Base-by-base conservation (phyloP, 2,329 filamentous ascomycete species). In the Triangularia verruculosa region DNA sequence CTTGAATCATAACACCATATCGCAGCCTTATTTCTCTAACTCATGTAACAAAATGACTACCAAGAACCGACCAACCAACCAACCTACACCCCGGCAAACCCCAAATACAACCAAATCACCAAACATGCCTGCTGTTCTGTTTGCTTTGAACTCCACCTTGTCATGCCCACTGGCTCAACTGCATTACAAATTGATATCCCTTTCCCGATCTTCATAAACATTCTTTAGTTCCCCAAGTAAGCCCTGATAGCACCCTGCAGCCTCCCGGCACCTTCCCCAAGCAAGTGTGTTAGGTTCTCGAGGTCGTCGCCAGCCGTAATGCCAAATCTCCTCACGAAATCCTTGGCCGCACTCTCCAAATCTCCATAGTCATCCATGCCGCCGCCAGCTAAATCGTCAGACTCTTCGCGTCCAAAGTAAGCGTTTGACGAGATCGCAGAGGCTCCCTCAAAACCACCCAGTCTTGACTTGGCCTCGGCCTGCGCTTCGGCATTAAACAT, bases 281-380 rank as follows among this genome's bases (percentile, higher is more conserved):
- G 80, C 67, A 92, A 84, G 70, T 88, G 87, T 24, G 89, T 90
- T 70, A 98, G 77, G 76, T 97, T 97, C 77, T 99, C 95, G 62
- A 99, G 79, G 76, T 99, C 95, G 74, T 99, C 95, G 62, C 93
- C 93, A 24, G 95, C 94, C 3, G 94, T 98, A 70, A 97, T 91
- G 57, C 95, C 95, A 74, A 98, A 97, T 74, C 91, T 93, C 73
- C 95, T 88, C 30, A 98, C 89, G 78, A 98, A 96, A 77, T 99
- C 95, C 80, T 95, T 97, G 64, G 95, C 95, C 0, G 93, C 93
- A n/a, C 82, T 84, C 79, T 99, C 95, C 64, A 99, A 80, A 72
- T 97, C 93, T 55, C 93, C 93, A 69, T 97, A 97, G 52, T 92
- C 92, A 67, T 93, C 91, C 39, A 47, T 47, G 39, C 39, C 39